These are phyloP conservation scores for Tetrapisispora iriomotensis DNA, from an alignment of 805 yeast species.

Conservation along the genomic window DNA sequence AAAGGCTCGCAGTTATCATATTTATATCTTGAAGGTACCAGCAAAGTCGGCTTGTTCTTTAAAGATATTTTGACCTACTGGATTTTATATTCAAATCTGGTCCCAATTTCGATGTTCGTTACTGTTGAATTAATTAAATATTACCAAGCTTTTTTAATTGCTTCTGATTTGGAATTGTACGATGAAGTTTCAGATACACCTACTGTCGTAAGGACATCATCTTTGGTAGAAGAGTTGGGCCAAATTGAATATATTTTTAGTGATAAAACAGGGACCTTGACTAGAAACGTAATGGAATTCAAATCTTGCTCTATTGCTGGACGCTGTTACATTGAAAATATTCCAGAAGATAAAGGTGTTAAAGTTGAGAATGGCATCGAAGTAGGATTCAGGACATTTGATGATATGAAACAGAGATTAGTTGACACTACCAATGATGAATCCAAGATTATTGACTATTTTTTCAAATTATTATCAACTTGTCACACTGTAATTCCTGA, in stretches of 20 bases:
- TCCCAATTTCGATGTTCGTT: conserved; percentile 94
- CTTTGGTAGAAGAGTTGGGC: conserved; percentile 93
- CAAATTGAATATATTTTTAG: conserved; percentile 94
- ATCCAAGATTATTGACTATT: conserved; percentile 53
- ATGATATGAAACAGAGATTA: conserved; percentile 44
- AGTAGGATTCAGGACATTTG: conserved; percentile 67
- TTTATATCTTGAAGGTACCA: conserved; percentile 57
- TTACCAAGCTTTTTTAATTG: conserved; percentile 88
- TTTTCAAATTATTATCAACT: conserved; percentile 73
- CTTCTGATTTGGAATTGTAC: conserved; percentile 91
- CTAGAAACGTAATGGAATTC: conserved; percentile 94
- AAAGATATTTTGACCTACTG: conserved; percentile 85
- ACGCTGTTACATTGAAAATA: conserved; percentile 70
- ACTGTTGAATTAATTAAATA: conserved; percentile 93
- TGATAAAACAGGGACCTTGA: conserved; percentile 95
- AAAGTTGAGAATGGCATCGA: conserved; percentile 70
- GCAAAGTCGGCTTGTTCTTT: conserved; percentile 63
- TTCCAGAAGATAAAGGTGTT: conserved; percentile 84
- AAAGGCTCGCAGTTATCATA: conserved; percentile 47
- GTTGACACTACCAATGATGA: conserved; percentile 35
- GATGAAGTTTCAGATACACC: conserved; percentile 84
- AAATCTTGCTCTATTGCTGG: conserved; percentile 92
- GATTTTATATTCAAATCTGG: conserved; percentile 92
- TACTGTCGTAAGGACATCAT: conserved; percentile 87
- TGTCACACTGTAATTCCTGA: conserved; percentile 99